phyloP scores from a whole-genome alignment of 2,329 filamentous ascomycete species.

The Didymella pomorum region DNA sequence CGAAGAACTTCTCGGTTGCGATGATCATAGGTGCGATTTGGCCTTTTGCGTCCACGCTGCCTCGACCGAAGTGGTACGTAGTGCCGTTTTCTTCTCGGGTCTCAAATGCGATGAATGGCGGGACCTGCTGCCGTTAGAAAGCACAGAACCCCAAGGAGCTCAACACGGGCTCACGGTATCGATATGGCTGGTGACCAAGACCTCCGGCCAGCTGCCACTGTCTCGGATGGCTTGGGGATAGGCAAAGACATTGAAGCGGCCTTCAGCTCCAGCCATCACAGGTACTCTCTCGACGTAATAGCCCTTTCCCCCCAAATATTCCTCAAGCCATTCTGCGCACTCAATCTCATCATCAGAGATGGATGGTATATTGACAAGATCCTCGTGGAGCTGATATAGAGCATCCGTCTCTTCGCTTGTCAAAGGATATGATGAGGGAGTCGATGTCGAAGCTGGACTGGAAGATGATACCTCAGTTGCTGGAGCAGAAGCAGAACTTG shows the following conservation, averaged over 20 bases:
- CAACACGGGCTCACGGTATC: slow-evolving; percentile 61
- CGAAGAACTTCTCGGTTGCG: slow-evolving; percentile 66
- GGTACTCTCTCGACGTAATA: slow-evolving; percentile 56
- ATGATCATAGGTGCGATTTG: slow-evolving; percentile 73
- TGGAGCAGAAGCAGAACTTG: slow-evolving; percentile 5
- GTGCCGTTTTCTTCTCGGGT: slow-evolving; percentile 56
- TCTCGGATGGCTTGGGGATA: slow-evolving; percentile 55
- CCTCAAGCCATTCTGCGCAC: slow-evolving; percentile 71
- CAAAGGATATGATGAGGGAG: slow-evolving; percentile 14
- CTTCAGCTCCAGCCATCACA: slow-evolving; percentile 49
- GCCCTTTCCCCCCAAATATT: slow-evolving; percentile 61
- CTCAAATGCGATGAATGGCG: slow-evolving; percentile 73
- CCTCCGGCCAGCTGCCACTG: slow-evolving; percentile 56
- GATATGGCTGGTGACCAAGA: slow-evolving; percentile 80
- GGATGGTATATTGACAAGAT: slow-evolving; percentile 39
- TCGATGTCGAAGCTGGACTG: not conserved
- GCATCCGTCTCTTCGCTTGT: slow-evolving; percentile 32
- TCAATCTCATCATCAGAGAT: slow-evolving; percentile 66
- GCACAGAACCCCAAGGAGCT: too few species aligned
- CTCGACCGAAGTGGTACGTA: slow-evolving; percentile 69
- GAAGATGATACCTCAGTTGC: not conserved
- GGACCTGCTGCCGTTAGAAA: slow-evolving; percentile 24
- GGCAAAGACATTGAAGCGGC: slow-evolving; percentile 78
- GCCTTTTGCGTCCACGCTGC: slow-evolving; percentile 68
- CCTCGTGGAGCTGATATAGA: slow-evolving; percentile 34